phyloP scores from a whole-genome alignment of 192 early-diverging fungal genomes.

The Mortierella antarctica region DNA sequence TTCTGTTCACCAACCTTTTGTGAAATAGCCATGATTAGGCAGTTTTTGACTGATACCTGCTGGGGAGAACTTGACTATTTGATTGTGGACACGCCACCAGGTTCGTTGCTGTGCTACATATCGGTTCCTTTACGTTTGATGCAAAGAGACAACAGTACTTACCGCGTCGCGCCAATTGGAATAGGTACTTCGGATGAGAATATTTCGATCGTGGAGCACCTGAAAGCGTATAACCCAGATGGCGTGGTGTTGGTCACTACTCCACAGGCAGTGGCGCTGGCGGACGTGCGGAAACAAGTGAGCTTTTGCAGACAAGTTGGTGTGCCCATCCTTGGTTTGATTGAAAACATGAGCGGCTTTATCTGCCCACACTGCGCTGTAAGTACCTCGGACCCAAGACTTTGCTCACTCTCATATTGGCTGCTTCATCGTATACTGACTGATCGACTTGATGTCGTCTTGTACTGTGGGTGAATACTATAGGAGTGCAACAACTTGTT shows the following conservation, averaged over 20 bases:
- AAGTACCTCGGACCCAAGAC: conserved; percentile 23
- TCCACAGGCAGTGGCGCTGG: conserved; percentile 83
- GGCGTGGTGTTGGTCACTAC: conserved; percentile 97
- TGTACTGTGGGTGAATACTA: conserved; percentile 22
- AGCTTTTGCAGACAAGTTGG: conserved; percentile 92
- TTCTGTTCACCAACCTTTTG: background rate
- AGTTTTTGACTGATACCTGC: conserved; percentile 95
- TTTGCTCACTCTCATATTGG: conserved; percentile 16
- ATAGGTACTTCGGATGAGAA: conserved; percentile 97
- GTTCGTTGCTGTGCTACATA: conserved; percentile 6
- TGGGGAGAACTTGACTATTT: conserved; percentile 98
- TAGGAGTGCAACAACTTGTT: conserved; percentile 90
- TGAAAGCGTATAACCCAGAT: conserved; percentile 83
- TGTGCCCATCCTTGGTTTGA: conserved; percentile 86
- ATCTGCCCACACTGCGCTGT: conserved; percentile 87
- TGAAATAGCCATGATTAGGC: conserved; percentile 91
- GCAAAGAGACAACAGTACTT: background rate
- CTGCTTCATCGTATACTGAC: background rate
- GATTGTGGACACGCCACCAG: conserved; percentile 96
- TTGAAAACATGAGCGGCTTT: conserved; percentile 99
- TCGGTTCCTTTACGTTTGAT: background rate
- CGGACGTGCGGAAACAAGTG: conserved; percentile 95
- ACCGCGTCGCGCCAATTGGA: background rate
- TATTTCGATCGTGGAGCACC: conserved; percentile 89
- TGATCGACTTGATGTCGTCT: background rate